Percentiles rank a stretch among this genome's conserved stretches.
Evolutionary conservation across 495 filamentous ascomycete species (phyloP).

Genomic region (Cercophora scortea): DNA sequence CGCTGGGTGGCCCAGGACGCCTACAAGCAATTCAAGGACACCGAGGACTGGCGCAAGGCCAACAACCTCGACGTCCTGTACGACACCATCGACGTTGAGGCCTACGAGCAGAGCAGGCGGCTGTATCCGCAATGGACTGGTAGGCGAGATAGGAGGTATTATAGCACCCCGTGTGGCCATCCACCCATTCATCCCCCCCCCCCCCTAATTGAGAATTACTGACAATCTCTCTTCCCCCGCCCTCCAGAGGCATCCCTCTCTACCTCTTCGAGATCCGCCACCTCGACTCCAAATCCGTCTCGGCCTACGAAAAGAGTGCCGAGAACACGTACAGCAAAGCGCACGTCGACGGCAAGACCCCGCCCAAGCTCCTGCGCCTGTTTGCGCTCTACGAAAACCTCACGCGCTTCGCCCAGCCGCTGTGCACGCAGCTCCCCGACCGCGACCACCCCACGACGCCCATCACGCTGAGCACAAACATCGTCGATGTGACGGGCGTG

Average conservation of each 20-base stretch:
- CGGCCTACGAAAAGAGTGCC: constrained; percentile 62
- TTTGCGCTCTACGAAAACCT: constrained; percentile 88
- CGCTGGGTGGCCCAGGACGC: constrained; percentile 66
- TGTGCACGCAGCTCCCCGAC: constrained; percentile 63
- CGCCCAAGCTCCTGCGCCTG: constrained; percentile 63
- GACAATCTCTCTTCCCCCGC: neutral
- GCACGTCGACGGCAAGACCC: constrained; percentile 52
- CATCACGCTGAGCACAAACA: constrained; percentile 80
- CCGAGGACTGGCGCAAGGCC: constrained; percentile 77
- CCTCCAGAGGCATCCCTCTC: constrained; percentile 68
- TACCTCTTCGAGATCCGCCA: constrained; percentile 83
- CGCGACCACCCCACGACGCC: constrained; percentile 66
- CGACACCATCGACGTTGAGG: constrained; percentile 69
- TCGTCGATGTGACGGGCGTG: constrained; percentile 78
- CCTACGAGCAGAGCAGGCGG: constrained; percentile 68
- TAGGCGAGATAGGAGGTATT: constrained; percentile 57
- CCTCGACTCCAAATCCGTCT: constrained; percentile 70
- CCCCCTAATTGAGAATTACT: neutral
- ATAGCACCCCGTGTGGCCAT: too few relatives aligned
- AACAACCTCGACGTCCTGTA: constrained; percentile 69
- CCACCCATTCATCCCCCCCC: constrained; percentile 9
- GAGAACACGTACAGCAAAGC: constrained; percentile 46
- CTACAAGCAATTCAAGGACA: constrained; percentile 77
- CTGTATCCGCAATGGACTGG: constrained; percentile 95
- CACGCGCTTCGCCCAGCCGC: constrained; percentile 75